Evolutionary conservation across 768 basidiomycete genomes (phyloP).

Genomic region (Rhodotorula sphaerocarpa): DNA sequence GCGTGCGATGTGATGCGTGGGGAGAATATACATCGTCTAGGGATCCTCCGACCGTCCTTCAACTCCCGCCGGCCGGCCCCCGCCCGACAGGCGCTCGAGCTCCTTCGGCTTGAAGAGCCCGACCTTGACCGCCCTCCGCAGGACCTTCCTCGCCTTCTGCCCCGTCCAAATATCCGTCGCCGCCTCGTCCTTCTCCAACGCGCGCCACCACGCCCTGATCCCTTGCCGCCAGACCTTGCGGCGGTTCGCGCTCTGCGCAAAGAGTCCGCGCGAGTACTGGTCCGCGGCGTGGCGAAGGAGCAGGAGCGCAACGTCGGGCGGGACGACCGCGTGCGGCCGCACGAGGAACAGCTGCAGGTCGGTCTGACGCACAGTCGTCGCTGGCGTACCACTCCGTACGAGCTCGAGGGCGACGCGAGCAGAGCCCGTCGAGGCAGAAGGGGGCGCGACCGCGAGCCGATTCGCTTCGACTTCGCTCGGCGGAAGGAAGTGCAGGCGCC

Average conservation of each 20-base stretch:
- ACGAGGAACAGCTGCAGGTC: not conserved
- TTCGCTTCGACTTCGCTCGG: not conserved
- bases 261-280: not conserved
- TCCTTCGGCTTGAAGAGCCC: not conserved
- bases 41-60: no score
- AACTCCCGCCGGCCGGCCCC: no score
- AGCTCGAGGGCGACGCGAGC: not conserved
- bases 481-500: not conserved
- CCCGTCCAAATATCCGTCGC: not conserved
- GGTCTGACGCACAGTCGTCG: not conserved
- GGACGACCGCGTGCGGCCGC: slow-evolving; percentile 4
- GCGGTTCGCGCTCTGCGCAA: not conserved
- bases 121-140: not conserved
- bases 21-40: no score
- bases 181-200: not conserved
- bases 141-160: not conserved
- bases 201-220: not conserved
- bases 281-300: slow-evolving; percentile 6
- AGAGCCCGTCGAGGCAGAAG: no score
- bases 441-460: not conserved
- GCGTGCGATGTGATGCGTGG: no score
- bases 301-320: slow-evolving; percentile 8
- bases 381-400: no score
- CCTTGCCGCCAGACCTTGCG: not conserved
- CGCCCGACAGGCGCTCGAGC: not conserved